Percentiles rank a stretch among this genome's conserved stretches.
Conservation (phyloP, 768 basidiomycete species). For the Pluteus cervinus region DNA sequence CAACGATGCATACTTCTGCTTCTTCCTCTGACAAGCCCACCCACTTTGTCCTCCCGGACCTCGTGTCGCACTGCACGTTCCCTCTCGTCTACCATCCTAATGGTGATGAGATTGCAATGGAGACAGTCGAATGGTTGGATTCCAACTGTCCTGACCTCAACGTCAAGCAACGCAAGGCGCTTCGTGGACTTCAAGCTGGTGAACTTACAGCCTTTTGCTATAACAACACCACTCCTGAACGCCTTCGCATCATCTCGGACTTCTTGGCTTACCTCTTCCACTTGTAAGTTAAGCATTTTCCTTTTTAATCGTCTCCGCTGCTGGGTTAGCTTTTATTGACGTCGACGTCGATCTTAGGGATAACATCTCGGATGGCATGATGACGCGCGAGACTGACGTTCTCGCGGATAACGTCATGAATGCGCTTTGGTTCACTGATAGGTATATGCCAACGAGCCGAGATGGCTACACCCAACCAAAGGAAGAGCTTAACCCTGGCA, state of each 20-base stretch:
- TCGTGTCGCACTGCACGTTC: slow-evolving; percentile 46
- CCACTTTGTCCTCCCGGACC: slow-evolving; percentile 48
- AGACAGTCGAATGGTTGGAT: slow-evolving; percentile 47
- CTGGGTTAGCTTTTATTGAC: slow-evolving; percentile 7
- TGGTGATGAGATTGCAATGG: slow-evolving; percentile 38
- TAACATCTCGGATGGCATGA: slow-evolving; percentile 77
- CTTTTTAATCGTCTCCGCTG: slow-evolving; percentile 8
- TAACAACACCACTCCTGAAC: slow-evolving; percentile 44
- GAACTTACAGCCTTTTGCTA: slow-evolving; percentile 65
- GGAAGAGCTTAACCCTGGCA: slow-evolving; percentile 49
- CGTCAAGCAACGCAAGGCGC: slow-evolving; percentile 36
- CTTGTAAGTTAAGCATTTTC: slow-evolving; percentile 28
- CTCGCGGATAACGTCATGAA: slow-evolving; percentile 68
- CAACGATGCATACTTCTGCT: background rate
- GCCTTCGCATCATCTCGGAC: slow-evolving; percentile 60
- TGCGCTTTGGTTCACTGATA: slow-evolving; percentile 51
- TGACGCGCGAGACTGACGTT: slow-evolving; percentile 51
- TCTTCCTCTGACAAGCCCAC: slow-evolving; percentile 14
- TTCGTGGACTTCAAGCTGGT: slow-evolving; percentile 58
- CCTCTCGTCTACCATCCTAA: slow-evolving; percentile 35
- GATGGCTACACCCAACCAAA: slow-evolving; percentile 29
- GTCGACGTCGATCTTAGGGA: slow-evolving; percentile 32
- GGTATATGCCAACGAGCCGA: slow-evolving; percentile 41
- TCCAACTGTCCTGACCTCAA: slow-evolving; percentile 39
- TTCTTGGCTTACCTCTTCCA: slow-evolving; percentile 61